Evolutionary conservation across 192 early-diverging fungal genomes (phyloP), one percentile per base, ranked within the genome.

Genomic region (Coemansia pectinata): DNA sequence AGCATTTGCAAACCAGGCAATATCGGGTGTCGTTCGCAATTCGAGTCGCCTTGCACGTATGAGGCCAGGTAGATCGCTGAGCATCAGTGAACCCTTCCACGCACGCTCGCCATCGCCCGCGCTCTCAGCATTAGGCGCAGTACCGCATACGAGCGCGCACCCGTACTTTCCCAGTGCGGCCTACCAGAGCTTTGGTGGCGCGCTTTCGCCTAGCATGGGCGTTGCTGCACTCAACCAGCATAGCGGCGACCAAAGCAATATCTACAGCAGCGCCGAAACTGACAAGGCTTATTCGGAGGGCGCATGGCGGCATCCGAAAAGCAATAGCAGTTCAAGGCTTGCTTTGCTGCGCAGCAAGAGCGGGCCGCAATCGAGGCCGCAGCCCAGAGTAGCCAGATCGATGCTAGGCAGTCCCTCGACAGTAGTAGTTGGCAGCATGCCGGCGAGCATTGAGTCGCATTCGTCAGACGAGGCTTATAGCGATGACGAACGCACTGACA

Each of bases 41-140:
- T 60, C 69, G 1, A 50, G 42, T 31, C 70, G 62, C 3, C 31
- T 66, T 11, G 60, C 73, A 15, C 57, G 58, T 12, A 53, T 72
- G 70, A 73, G 78, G 36, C 40, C 64, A 9, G 58, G 69, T 58
- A 31, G 78, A 15, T 73, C 79, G 27, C 63, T 76, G 29, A 76
- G 79, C 71, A 66, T 65, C 45, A 48, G 67, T 60, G 74, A 69
- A 39, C 71, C 68, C 11, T 52, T 36, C 44, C 63, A 67, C 40
- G 61, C 71, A 7, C 79, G 71, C 45, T 66, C 70, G 61, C 67
- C 74, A 33, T 72, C 74, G 47, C 71, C 76, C 9, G 59, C 53
- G 50, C 70, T 62, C 21, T n/a, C 45, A 11, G n/a, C 55, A n/a
- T 53, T 69, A 2, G 53, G 66, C 23, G 50, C 27, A 12, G 53